phyloP scores from a whole-genome alignment of 371 early-diverging fungal genomes.

The Syncephalastrum racemosum region DNA sequence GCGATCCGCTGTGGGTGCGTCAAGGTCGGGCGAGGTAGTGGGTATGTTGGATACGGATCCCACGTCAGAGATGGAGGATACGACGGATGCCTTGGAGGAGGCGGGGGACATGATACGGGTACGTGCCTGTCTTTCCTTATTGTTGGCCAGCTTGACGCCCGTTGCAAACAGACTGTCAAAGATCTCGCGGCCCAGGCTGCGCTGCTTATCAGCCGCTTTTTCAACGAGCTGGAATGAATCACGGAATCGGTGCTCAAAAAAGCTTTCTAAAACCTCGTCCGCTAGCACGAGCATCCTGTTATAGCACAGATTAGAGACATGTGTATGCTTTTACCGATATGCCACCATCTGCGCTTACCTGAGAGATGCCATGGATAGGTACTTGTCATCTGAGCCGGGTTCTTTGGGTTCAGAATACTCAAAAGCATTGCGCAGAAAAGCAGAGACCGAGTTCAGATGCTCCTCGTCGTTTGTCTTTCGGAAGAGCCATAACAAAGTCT shows the following conservation, averaged over 20 bases:
- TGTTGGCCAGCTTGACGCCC: conserved; percentile 40
- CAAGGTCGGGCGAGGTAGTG: background rate
- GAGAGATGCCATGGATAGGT: conserved; percentile 38
- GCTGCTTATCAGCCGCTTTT: conserved; percentile 58
- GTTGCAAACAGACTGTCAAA: conserved; percentile 54
- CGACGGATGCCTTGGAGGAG: conserved; percentile 18
- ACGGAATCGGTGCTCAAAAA: conserved; percentile 69
- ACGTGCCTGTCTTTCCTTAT: conserved; percentile 8
- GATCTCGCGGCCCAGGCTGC: conserved; percentile 56
- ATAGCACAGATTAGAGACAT: background rate
- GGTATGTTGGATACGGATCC: conserved; percentile 1
- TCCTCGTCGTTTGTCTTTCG: conserved; percentile 44
- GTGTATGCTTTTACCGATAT: background rate
- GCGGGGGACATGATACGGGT: conserved; percentile 18
- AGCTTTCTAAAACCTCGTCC: conserved; percentile 68
- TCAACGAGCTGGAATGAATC: conserved; percentile 64
- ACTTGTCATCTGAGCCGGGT: conserved; percentile 19
- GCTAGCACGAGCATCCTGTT: conserved; percentile 70
- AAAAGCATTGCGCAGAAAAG: conserved; percentile 68
- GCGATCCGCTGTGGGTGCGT: background rate
- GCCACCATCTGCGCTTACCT: conserved; percentile 24
- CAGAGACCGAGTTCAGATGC: conserved; percentile 68
- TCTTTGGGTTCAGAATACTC: conserved; percentile 58
- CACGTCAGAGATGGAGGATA: conserved; percentile 12
- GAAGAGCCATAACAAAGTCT: conserved; percentile 82